phyloP scores from a whole-genome alignment of 169 alveolate genomes.

The Eimeria acervulina region DNA sequence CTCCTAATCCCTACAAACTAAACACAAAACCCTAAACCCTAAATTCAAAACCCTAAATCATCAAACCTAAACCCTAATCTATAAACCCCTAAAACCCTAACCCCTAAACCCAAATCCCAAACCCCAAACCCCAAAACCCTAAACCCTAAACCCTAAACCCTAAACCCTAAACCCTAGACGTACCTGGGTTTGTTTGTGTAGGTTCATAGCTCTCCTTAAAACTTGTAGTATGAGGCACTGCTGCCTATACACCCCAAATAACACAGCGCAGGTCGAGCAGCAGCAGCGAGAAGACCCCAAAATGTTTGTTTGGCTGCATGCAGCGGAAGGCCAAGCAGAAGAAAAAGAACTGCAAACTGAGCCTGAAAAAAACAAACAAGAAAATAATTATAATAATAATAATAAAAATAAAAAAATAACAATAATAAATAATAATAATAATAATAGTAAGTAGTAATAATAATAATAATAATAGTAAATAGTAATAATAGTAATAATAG shows the following conservation, averaged over 20 bases:
- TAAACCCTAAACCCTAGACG: background rate
- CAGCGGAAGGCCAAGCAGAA: slow-evolving; percentile 11
- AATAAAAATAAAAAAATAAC: too few relatives aligned
- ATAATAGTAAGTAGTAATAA: too few relatives aligned
- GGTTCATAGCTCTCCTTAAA: background rate
- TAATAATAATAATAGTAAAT: too few relatives aligned
- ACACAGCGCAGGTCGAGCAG: background rate
- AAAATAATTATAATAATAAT: too few relatives aligned
- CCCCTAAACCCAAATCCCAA: background rate
- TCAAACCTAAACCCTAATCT: background rate
- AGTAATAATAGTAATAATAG: too few relatives aligned
- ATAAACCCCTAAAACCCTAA: background rate
- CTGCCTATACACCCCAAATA: slow-evolving; percentile 30
- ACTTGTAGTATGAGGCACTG: background rate
- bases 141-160: background rate
- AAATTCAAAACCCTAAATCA: background rate
- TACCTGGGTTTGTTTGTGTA: background rate
- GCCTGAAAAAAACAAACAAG: too few relatives aligned
- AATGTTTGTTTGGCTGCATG: slow-evolving; percentile 5
- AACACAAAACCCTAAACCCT: background rate
- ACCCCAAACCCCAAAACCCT: background rate
- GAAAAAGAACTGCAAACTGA: too few relatives aligned
- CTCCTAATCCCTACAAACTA: too few relatives aligned
- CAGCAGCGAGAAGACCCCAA: slow-evolving; percentile 22
- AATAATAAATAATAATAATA: too few relatives aligned